These are phyloP conservation scores for Solanum hybrid DNA, from an alignment of 305 asterid genomes.

Conservation along the genomic window DNA sequence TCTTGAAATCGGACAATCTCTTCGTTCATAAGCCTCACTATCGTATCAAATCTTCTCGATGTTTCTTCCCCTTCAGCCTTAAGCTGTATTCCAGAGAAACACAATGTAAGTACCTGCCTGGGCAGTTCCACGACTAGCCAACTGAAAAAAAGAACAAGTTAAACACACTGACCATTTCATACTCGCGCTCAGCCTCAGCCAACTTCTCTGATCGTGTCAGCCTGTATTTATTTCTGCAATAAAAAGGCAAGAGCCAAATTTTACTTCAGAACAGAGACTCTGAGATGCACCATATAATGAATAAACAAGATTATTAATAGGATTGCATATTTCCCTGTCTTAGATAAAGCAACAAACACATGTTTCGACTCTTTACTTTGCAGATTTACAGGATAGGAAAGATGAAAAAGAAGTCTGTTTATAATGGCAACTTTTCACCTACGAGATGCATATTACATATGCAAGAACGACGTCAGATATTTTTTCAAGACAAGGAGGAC, in stretches of 20 bases:
- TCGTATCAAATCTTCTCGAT: conserved; percentile 54
- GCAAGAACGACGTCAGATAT: not conserved
- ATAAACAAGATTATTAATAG: not conserved
- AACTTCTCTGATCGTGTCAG: conserved; percentile 75
- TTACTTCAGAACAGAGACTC: not conserved
- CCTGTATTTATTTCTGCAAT: conserved; percentile 80
- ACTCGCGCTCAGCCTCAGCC: conserved; percentile 75
- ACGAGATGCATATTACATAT: not conserved
- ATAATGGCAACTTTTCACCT: not conserved
- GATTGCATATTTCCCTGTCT: not conserved
- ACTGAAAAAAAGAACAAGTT: not conserved
- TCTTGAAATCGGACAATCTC: conserved; percentile 87
- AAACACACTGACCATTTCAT: conserved; percentile 59
- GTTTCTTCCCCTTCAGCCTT: conserved; percentile 88
- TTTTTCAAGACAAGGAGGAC: not conserved
- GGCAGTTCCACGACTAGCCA: not conserved
- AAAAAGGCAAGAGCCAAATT: not conserved
- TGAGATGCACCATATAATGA: not conserved
- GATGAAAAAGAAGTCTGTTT: not conserved
- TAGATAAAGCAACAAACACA: not conserved
- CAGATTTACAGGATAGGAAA: not conserved
- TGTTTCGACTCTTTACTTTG: not conserved
- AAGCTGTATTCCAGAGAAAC: conserved; percentile 41
- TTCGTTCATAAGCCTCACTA: conserved; percentile 75
- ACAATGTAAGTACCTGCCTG: not conserved